phyloP scores from a whole-genome alignment of 1,139 yeast species.

The Candida labiduridarum region DNA sequence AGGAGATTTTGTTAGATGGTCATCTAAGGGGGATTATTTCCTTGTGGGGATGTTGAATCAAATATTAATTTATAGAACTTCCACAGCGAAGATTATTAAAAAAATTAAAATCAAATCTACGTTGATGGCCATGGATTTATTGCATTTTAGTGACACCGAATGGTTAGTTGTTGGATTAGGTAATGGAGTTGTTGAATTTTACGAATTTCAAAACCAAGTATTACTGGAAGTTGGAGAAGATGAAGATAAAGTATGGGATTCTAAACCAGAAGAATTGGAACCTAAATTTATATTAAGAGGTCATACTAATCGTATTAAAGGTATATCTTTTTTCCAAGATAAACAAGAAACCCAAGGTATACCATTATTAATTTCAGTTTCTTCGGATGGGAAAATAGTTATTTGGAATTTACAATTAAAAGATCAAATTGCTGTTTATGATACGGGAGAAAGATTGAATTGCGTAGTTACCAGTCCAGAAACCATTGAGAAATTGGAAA shows the following conservation, averaged over 20 bases:
- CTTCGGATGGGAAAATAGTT: constrained; percentile 91
- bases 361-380: constrained; percentile 72
- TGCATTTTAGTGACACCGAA: constrained; percentile 46
- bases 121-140: constrained; percentile 68
- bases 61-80: constrained; percentile 66
- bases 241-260: constrained; percentile 30
- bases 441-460: constrained; percentile 89
- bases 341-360: constrained; percentile 32
- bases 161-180: constrained; percentile 70
- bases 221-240: constrained; percentile 15
- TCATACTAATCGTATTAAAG: constrained; percentile 85
- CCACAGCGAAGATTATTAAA: constrained; percentile 59
- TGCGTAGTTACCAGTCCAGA: constrained; percentile 84
- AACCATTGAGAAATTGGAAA: constrained; percentile 67
- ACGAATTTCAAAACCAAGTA: constrained; percentile 19
- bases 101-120: constrained; percentile 55
- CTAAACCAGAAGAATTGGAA: constrained; percentile 32
- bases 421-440: constrained; percentile 89
- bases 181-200: constrained; percentile 72
- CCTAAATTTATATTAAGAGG: constrained; percentile 69
- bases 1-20: constrained; percentile 71
- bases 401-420: constrained; percentile 75
- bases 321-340: constrained; percentile 57
- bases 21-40: constrained; percentile 60
- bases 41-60: constrained; percentile 73